Conservation (phyloP, 768 basidiomycete species). For the Naganishia kalamii region DNA sequence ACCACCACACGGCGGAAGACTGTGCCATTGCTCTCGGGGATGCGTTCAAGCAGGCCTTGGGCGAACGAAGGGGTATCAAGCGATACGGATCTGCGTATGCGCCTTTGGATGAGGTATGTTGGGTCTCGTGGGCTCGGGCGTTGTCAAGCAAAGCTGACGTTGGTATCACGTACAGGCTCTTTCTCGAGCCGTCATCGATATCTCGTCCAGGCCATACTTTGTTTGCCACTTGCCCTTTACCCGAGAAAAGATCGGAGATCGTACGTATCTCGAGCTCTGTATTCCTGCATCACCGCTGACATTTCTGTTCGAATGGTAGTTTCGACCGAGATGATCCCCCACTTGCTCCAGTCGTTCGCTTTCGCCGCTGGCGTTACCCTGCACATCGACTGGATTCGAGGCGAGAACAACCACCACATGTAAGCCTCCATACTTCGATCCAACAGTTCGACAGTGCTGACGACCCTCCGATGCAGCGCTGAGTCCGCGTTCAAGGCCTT, state of each 20-base stretch:
- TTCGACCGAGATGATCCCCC: conserved; percentile 90
- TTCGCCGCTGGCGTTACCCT: conserved; percentile 89
- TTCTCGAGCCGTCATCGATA: conserved; percentile 92
- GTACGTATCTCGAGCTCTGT: conserved; percentile 30
- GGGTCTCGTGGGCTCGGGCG: neutral
- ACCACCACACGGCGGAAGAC: conserved; percentile 98
- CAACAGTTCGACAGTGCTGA: neutral
- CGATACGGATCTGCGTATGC: conserved; percentile 96
- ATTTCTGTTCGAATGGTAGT: conserved; percentile 26
- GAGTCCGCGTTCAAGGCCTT: conserved; percentile 98
- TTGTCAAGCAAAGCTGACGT: neutral
- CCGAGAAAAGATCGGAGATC: conserved; percentile 53
- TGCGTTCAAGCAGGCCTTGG: conserved; percentile 90
- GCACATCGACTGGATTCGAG: conserved; percentile 87
- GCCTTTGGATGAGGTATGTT: conserved; percentile 82
- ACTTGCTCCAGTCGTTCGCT: conserved; percentile 96
- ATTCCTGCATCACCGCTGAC: neutral
- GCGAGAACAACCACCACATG: conserved; percentile 98
- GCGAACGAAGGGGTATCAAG: conserved; percentile 86
- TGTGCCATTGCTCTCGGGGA: conserved; percentile 50
- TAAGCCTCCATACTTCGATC: conserved; percentile 46
- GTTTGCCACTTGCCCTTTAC: conserved; percentile 66
- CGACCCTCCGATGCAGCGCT: conserved; percentile 53
- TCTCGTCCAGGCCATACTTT: conserved; percentile 94
- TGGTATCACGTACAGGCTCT: conserved; percentile 59